Evolutionary conservation across 164 flowering plant genomes (phyloP), one percentile per base, ranked within the genome.

Genomic region (Akebia trifoliata): DNA sequence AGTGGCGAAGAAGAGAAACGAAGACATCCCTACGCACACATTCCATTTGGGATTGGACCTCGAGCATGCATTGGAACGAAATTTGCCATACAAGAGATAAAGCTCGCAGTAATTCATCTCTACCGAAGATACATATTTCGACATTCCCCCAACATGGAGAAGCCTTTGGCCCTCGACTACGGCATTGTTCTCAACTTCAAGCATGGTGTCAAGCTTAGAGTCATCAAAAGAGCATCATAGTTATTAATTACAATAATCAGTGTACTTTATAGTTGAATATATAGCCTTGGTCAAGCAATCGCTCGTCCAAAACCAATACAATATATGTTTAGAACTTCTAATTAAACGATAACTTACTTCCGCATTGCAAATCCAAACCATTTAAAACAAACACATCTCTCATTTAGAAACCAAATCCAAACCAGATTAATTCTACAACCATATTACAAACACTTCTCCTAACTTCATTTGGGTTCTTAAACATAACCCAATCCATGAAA

Each of bases 31-130:
- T 90, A 90, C 59, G 96, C 99, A 29, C 66, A 80, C 66, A 93
- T 93, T 47, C 99, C 99, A 21, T 90, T 93, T 36, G 97, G 99
- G 5, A 64, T 93, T 14, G 99, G 97, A 0, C 99, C 97, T 11
- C 75, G 95, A 36, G 78, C 81, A 17, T 93, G 99, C 72, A 72
- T 93, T 34, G 99, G 99, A 3, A 81, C 81, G 74, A 86, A 79
- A 44, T 93, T 93, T 30, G 66, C 92, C 52, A 20, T 90, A 17
- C 96, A 84, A 61, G 97, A 93, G 71, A 62, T 87, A 17, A 90
- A 81, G 76, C 90, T 93, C n/a, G 68, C 87, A 0, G 9, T 90
- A 61, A 77, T 93, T 67, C 84, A 90, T 73, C 70, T 93, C 20
- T 90, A 87, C 61, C 59, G 85, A 4, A 80, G 69, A n/a, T 86